phyloP scores from a whole-genome alignment of 129 eudicot genomes.

The Solidago caesia region DNA sequence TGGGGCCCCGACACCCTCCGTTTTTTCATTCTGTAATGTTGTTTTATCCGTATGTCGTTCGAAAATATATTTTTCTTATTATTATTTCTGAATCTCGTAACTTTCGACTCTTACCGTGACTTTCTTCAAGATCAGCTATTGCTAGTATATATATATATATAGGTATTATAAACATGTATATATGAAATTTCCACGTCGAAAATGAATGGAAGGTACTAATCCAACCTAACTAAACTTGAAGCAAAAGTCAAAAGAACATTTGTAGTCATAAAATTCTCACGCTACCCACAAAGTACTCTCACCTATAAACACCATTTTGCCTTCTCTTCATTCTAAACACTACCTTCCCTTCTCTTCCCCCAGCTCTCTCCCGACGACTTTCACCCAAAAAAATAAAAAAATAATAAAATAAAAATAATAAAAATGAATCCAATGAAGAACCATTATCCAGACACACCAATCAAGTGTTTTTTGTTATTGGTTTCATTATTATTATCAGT shows the following conservation, averaged over 20 bases:
- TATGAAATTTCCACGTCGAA: slow-evolving; percentile 19
- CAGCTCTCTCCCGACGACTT: neutral
- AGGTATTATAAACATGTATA: neutral
- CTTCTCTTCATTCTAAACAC: neutral
- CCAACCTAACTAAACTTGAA: neutral
- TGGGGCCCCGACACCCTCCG: too few relatives aligned
- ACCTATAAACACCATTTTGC: slow-evolving; percentile 16
- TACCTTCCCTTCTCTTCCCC: neutral
- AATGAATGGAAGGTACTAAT: slow-evolving; percentile 16
- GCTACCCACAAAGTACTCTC: slow-evolving; percentile 9
- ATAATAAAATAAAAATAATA: too few relatives aligned
- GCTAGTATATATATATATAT: neutral
- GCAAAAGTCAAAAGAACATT: slow-evolving; percentile 28
- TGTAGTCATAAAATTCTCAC: slow-evolving; percentile 21
- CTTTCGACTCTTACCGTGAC: too few relatives aligned
- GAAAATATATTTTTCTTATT: too few relatives aligned
- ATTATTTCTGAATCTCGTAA: too few relatives aligned
- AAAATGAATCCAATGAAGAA: slow-evolving; percentile 11
- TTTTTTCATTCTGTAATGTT: too few relatives aligned
- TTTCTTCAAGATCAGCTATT: too few relatives aligned
- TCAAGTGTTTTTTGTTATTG: neutral
- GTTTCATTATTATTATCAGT: slow-evolving; percentile 2
- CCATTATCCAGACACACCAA: neutral
- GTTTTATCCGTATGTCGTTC: too few relatives aligned
- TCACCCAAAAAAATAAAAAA: too few relatives aligned